Base-by-base conservation (phyloP, 78 protist species). In the Isochrysis galbana region DNA sequence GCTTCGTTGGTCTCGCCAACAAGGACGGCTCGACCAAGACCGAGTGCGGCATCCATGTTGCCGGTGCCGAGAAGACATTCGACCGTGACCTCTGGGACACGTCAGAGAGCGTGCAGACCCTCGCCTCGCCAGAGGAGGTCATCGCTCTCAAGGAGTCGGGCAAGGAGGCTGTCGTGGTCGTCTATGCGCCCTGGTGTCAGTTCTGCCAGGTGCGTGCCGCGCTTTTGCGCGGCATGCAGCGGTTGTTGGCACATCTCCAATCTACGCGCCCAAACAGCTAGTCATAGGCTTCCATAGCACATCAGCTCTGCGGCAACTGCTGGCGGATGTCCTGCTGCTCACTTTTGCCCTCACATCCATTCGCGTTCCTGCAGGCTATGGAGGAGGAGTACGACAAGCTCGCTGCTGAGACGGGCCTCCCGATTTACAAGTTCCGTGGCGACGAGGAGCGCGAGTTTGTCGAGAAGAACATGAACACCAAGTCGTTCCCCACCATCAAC, bases 21-120 rank as follows among this genome's bases (percentile, higher is more conserved):
- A 72, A 87, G 47, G 94, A 92, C 69, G 94, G 94, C 44, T 92
- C 94, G 34, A 61, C 36, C 45, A 92, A 92, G 90, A 92, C 94
- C 32, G 94, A 92, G 91, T 92, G 94, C 86, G 94, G 94, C 92
- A 92, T 92, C 90, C 94, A 92, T 72, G 92, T 92, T 2, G 93
- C 78, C 4, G 93, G 93, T 41, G 93, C 93, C 5, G 93, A 91
- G 90, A 38, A 45, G 87, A 91, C 93, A 25, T 91, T 80, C 61
- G 93, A 91, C 51, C 74, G 93, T 42, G 89, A 91, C 93, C 82
- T 87, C 44, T 87, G 54, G 91, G 22, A 3, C 25, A 10, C 0
- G 48, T 10, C 47, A 7, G 10, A 39, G 26, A 26, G 7, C 39
- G 93, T 90, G 51, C 41, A 38, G 70, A 29, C 36, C 39, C 88